Percentiles rank a stretch among this genome's conserved stretches.
These are phyloP conservation scores for Sclerotinia minor DNA, from an alignment of 2,329 filamentous ascomycete species.

Conservation along the genomic window DNA sequence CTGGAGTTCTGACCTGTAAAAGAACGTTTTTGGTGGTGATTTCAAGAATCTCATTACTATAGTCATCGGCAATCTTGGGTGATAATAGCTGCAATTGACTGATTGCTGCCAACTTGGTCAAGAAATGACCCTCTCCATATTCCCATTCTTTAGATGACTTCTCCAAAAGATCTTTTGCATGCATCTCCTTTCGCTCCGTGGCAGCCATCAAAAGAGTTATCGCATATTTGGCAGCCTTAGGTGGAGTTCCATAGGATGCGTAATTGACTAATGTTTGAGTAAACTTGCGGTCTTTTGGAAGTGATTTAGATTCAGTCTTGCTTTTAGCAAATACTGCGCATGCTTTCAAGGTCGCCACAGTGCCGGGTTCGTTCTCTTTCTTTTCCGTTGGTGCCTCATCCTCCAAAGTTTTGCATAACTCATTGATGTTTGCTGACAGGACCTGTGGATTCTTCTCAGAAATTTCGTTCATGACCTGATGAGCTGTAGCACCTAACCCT, in stretches of 20 bases:
- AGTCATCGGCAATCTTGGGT: constrained; percentile 69
- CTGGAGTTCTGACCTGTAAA: constrained; percentile 65
- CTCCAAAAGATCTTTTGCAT: constrained; percentile 78
- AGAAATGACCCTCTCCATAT: constrained; percentile 71
- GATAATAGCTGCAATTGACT: constrained; percentile 75
- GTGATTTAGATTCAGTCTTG: constrained; percentile 73
- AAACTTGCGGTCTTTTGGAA: constrained; percentile 80
- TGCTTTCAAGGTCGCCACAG: constrained; percentile 90
- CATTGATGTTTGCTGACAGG: constrained; percentile 88
- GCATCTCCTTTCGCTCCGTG: constrained; percentile 76
- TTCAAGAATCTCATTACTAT: constrained; percentile 74
- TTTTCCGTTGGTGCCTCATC: constrained; percentile 73
- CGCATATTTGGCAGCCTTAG: constrained; percentile 87
- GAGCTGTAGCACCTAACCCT: constrained; percentile 73
- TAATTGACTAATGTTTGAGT: constrained; percentile 78
- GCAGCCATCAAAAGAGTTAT: constrained; percentile 80
- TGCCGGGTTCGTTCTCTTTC: constrained; percentile 66
- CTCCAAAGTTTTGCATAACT: constrained; percentile 83
- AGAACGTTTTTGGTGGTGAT: constrained; percentile 76
- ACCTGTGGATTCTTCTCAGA: constrained; percentile 86
- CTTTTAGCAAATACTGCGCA: constrained; percentile 88
- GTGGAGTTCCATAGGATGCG: constrained; percentile 76
- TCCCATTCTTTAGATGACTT: constrained; percentile 73
- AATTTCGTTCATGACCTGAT: constrained; percentile 89
- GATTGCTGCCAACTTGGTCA: constrained; percentile 71